Percentiles rank a stretch among this genome's conserved stretches.
phyloP scores from a whole-genome alignment of 2,329 filamentous ascomycete species.

The Talaromyces sp. region DNA sequence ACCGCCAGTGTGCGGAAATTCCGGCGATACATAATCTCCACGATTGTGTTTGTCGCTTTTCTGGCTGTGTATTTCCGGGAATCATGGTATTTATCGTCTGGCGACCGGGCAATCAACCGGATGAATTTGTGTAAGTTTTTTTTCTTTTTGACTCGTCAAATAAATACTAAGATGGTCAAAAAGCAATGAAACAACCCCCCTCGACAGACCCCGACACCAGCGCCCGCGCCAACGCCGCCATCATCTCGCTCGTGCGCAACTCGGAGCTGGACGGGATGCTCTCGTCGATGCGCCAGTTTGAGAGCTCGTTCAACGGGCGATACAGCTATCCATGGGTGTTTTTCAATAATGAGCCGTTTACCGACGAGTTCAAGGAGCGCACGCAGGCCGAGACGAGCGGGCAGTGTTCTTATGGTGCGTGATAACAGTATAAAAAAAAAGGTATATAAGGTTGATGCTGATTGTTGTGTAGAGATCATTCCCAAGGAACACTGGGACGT shows the following conservation, averaged over 20 bases:
- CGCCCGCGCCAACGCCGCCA: conserved; percentile 79
- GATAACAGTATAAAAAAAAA: background rate
- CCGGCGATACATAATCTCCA: conserved; percentile 5
- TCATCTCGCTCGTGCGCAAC: conserved; percentile 88
- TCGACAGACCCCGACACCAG: conserved; percentile 6
- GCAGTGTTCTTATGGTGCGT: conserved; percentile 73
- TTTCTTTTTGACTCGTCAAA: background rate
- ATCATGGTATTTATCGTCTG: conserved; percentile 9
- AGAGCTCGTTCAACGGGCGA: conserved; percentile 93
- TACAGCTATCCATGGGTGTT: conserved; percentile 99
- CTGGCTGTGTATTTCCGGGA: conserved; percentile 9
- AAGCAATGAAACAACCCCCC: conserved; percentile 11
- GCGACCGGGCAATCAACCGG: conserved; percentile 11
- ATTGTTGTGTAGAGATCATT: conserved; percentile 55
- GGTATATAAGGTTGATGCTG: background rate
- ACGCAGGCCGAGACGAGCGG: conserved; percentile 85
- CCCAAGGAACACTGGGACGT: conserved; percentile 91
- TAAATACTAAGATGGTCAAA: background rate
- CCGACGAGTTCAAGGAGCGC: conserved; percentile 84
- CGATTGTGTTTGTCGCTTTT: background rate
- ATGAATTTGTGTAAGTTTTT: conserved; percentile 11
- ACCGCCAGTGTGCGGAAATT: conserved; percentile 6
- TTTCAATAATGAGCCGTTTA: conserved; percentile 96
- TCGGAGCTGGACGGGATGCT: conserved; percentile 81
- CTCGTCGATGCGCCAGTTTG: conserved; percentile 82